Evolutionary conservation across 768 basidiomycete genomes (phyloP), one percentile per base, ranked within the genome.

Genomic region (Holtermanniella nyarrowii): DNA sequence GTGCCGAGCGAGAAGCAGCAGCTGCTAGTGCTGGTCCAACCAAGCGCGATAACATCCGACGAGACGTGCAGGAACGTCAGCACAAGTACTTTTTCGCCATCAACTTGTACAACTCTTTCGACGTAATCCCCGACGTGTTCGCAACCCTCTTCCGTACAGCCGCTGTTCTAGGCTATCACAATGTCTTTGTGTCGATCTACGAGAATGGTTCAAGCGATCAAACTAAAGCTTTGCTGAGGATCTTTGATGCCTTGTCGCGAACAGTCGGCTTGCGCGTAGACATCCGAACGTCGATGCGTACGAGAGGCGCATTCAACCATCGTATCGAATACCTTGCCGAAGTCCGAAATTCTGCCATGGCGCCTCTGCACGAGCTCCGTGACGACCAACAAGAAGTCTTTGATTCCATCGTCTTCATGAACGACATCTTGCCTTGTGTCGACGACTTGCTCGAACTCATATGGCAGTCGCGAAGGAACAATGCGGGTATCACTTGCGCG

Each of bases 271-370:
- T 97, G 73, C 82, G 95, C 47, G 80, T 99, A 56, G 86, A 84
- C 62, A 97, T 99, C 64, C 82, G 88, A 53, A 90, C 90, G 0
- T 88, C 85, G 10, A 85, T 83, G 76, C 83, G 95, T 56, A 91
- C 86, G 10, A 79, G 93, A 24, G 95, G 95, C 39, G 85, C 86
- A 7, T 97, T 97, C 78, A 93, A 93, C 73, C 95, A 99, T 71
- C 91, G 95, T 48, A 99, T 99, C 77, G 95, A 99, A 73, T 99
- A 99, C 75, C 83, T 99, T 48, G 95, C 95, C n/a, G 93, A 99
- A 68, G 93, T 99, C n/a, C 86, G 95, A 54, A 97, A 99, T 71
- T 84, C 88, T 23, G 95, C 95, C 13, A 86, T 99, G 70, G 89
- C 86, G 1, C 95, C 95, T 1, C 76, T 97, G 21, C 86, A 93